Conservation (phyloP, 169 alveolate species). For the Plasmodium billcollinsi region DNA sequence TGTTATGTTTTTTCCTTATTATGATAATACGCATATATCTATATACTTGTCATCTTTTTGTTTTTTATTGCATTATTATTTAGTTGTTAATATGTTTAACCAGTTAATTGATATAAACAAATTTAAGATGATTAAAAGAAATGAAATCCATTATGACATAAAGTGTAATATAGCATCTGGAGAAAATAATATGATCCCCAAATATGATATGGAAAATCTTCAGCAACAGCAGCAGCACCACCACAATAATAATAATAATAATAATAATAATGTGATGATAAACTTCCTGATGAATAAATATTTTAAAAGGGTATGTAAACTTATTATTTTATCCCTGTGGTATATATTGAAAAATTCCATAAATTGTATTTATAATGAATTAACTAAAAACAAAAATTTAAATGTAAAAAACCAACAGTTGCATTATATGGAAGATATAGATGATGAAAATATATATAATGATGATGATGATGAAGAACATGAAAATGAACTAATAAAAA, state of each 20-base stretch:
- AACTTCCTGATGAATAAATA: slow-evolving; percentile 5
- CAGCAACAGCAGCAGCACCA: no score
- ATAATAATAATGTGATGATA: background rate
- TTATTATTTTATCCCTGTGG: slow-evolving; percentile 43
- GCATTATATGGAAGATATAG: slow-evolving; percentile 31
- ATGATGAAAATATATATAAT: slow-evolving; percentile 42
- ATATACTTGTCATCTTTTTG: slow-evolving; percentile 61
- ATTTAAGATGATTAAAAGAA: background rate
- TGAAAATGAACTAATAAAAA: slow-evolving; percentile 21
- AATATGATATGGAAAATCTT: no score
- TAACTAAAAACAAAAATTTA: background rate
- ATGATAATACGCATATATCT: slow-evolving; percentile 30
- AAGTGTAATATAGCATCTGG: no score
- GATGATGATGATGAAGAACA: slow-evolving; percentile 60
- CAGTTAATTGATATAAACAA: slow-evolving; percentile 33
- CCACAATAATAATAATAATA: no score
- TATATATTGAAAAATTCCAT: slow-evolving; percentile 10
- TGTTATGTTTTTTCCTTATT: slow-evolving; percentile 45
- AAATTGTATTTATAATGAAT: slow-evolving; percentile 22
- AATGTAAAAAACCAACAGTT: slow-evolving; percentile 1
- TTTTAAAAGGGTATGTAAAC: slow-evolving; percentile 31
- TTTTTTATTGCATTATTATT: slow-evolving; percentile 37
- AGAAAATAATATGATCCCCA: no score
- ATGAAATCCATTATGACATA: no score
- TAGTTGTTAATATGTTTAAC: slow-evolving; percentile 30